phyloP scores from a whole-genome alignment of 306 rosid species.

The Quercus dentata region DNA sequence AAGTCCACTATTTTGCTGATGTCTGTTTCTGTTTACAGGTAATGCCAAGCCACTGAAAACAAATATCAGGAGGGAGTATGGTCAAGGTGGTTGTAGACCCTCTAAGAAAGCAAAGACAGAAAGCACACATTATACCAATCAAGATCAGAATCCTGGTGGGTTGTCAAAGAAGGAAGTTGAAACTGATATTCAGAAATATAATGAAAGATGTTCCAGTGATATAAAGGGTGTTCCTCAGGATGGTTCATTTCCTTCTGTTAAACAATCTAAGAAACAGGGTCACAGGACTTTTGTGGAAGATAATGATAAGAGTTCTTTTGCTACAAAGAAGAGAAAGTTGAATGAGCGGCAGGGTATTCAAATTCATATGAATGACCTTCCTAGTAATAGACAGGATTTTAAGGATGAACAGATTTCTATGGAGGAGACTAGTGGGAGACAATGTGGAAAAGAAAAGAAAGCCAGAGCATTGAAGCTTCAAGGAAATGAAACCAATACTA shows the following conservation, averaged over 20 bases:
- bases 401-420: neutral
- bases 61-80: slow-evolving; percentile 58
- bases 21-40: slow-evolving; percentile 40
- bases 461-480: slow-evolving; percentile 58
- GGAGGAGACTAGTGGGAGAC: slow-evolving; percentile 25
- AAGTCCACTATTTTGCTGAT: neutral
- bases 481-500: slow-evolving; percentile 68
- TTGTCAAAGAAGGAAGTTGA: slow-evolving; percentile 32
- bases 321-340: neutral
- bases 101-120: slow-evolving; percentile 64
- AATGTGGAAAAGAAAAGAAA: slow-evolving; percentile 71
- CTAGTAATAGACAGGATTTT: neutral
- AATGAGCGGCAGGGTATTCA: neutral
- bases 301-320: neutral
- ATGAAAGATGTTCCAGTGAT: neutral
- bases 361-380: neutral
- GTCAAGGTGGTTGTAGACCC: slow-evolving; percentile 60
- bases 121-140: slow-evolving; percentile 42
- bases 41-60: slow-evolving; percentile 50
- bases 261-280: neutral
- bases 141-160: slow-evolving; percentile 20
- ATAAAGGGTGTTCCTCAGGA: neutral
- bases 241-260: neutral
- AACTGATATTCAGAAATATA: slow-evolving; percentile 38
- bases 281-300: neutral